phyloP scores from a whole-genome alignment of 345 rosid genomes.

The Populus tremula region DNA sequence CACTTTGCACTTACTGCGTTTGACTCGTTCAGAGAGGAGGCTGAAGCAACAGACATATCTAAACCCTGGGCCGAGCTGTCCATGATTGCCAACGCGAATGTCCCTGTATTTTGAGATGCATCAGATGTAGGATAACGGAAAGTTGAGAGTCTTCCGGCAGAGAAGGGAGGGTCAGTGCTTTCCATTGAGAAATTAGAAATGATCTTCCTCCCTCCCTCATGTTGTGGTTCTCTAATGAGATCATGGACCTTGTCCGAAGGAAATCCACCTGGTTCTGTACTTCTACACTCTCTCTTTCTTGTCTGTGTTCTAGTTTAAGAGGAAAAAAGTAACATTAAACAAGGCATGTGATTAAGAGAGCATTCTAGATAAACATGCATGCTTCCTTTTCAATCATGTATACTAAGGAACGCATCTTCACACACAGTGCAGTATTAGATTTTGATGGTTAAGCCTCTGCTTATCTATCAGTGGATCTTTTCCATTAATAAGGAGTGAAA shows the following conservation, averaged over 20 bases:
- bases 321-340: neutral
- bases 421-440: too few relatives aligned
- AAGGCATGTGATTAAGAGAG: neutral
- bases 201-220: slow-evolving; percentile 31
- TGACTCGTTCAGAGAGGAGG: slow-evolving; percentile 33
- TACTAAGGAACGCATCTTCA: too few relatives aligned
- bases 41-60: slow-evolving; percentile 23
- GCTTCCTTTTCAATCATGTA: too few relatives aligned
- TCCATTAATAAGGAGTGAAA: neutral
- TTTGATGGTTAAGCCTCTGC: too few relatives aligned
- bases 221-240: slow-evolving; percentile 13
- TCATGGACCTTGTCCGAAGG: slow-evolving; percentile 31
- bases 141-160: slow-evolving; percentile 28
- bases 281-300: slow-evolving; percentile 29
- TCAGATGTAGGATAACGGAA: slow-evolving; percentile 30
- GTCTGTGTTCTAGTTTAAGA: slow-evolving; percentile 31
- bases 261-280: slow-evolving; percentile 29
- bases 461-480: too few relatives aligned
- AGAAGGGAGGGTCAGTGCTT: slow-evolving; percentile 24
- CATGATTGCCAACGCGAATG: slow-evolving; percentile 31
- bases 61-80: slow-evolving; percentile 35
- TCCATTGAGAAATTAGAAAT: slow-evolving; percentile 37
- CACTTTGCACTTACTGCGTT: slow-evolving; percentile 34
- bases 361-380: too few relatives aligned
- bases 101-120: slow-evolving; percentile 27